Base-by-base conservation (phyloP, 2,329 filamentous ascomycete species). In the Dactylonectria estremocensis region DNA sequence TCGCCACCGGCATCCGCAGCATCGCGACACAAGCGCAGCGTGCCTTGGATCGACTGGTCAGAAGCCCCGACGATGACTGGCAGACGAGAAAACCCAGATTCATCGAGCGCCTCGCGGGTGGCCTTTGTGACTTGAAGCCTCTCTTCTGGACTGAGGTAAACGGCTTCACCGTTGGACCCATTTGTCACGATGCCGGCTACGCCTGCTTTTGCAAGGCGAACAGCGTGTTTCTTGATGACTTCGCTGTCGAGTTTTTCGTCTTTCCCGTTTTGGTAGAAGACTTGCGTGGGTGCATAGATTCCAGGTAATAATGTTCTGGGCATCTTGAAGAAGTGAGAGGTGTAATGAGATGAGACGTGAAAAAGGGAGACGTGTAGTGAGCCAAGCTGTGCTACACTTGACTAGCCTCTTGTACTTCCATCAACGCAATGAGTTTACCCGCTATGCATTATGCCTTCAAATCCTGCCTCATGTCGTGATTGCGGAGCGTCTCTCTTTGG, bases 91-190 rank as follows among this genome's bases (percentile, higher is more conserved):
- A 93, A 96, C 63, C 93, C 93, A 37, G 94, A 93, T 50, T 90
- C 91, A 78, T 96, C 92, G 49, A 97, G 88, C n/a, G 94, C 94
- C 77, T 94, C 91, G 62, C 94, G 90, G 5, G 93, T 95, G 56
- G 93, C 92, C 77, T 86, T 86, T 14, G 92, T 95, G 70, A 96
- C 91, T 28, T 89, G 88, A 56, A 89, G 80, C 80, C 94, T 95
- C 82, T 97, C 94, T 69, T 91, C 88, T 49, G 89, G 88, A 61
- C 91, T 93, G 76, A 95, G 91, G 84, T 97, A 94, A 61, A 94
- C 92, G 33, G 94, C 94, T 84, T 97, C 94, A 68, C 94, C 94
- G 81, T 97, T 97, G 72, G 94, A 96, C 69, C 94, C 94, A 91
- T 96, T 94, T 72, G 92, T 92, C 49, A 96, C 93, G 33, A 97